Conservation (phyloP, 176 grass and related monocot genomes). For the Rhynchospora breviuscula region DNA sequence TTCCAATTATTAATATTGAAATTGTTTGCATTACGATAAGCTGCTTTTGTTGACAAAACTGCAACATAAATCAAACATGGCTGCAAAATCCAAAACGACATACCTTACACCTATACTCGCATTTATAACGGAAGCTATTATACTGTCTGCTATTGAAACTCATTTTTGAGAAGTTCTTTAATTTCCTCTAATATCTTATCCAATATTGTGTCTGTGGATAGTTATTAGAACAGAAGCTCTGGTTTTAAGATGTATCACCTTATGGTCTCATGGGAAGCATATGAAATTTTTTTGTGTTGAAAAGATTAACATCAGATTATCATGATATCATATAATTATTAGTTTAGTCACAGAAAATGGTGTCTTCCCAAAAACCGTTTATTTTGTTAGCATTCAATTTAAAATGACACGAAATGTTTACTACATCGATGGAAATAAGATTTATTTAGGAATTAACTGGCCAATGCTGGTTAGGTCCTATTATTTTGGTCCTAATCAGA, state of each 20-base stretch:
- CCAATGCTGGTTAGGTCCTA: too few species aligned
- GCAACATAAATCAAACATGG: too few species aligned
- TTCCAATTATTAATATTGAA: too few species aligned
- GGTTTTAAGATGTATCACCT: neutral
- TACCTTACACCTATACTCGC: too few species aligned
- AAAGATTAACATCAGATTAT: neutral
- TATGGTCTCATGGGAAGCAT: too few species aligned
- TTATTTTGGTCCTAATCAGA: too few species aligned
- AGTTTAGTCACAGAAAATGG: neutral
- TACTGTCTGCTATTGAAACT: neutral
- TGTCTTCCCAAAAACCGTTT: neutral
- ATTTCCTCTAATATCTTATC: conserved; percentile 2
- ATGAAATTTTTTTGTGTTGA: neutral
- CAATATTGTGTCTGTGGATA: neutral
- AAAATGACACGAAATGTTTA: neutral
- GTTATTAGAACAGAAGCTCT: neutral
- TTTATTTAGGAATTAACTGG: too few species aligned
- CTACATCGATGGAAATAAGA: neutral
- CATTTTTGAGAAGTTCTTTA: neutral
- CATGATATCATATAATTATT: neutral
- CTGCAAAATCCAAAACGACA: too few species aligned
- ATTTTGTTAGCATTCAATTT: neutral
- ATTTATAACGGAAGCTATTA: too few species aligned
- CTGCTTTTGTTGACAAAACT: too few species aligned
- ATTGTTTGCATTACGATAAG: too few species aligned